A percentile compares a stretch with the other conserved stretches of the same genome.
Evolutionary conservation across 1,139 yeast species (phyloP).

Genomic region (Magnusiomyces magnusii): DNA sequence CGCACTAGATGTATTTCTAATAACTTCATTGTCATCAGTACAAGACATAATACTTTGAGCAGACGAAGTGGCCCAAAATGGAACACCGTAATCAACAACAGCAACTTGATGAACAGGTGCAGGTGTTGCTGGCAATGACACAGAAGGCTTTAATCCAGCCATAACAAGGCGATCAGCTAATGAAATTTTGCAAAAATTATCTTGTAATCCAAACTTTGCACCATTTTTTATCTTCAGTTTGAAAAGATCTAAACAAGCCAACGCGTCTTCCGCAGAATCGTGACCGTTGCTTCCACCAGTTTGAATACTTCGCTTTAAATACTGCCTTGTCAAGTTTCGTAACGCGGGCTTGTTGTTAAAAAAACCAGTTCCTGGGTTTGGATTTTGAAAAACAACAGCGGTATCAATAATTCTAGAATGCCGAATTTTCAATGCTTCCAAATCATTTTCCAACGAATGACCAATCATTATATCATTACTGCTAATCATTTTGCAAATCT

Average conservation of each 20-base stretch:
- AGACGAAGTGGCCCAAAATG: constrained; percentile 32
- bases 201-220: constrained; percentile 46
- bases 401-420: constrained; percentile 78
- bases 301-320: constrained; percentile 57
- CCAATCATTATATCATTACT: constrained; percentile 65
- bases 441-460: constrained; percentile 88
- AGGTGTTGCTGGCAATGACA: constrained; percentile 9
- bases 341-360: constrained; percentile 62
- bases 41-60: constrained; percentile 40
- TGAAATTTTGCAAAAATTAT: constrained; percentile 16
- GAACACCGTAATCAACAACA: constrained; percentile 33
- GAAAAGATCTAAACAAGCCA: constrained; percentile 69
- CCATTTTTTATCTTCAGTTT: constrained; percentile 65
- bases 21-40: constrained; percentile 52
- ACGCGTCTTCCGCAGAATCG: constrained; percentile 80
- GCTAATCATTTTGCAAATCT: constrained; percentile 51
- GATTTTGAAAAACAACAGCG: constrained; percentile 70
- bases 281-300: constrained; percentile 53
- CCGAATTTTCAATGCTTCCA: constrained; percentile 69
- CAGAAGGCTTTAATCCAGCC: not conserved
- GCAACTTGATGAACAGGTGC: constrained; percentile 23
- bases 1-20: constrained; percentile 34
- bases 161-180: constrained; percentile 20
- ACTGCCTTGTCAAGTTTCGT: constrained; percentile 53
- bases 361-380: constrained; percentile 42